Conservation (phyloP, 2,329 filamentous ascomycete genomes). For the Magnaporthiopsis rhizophila region DNA sequence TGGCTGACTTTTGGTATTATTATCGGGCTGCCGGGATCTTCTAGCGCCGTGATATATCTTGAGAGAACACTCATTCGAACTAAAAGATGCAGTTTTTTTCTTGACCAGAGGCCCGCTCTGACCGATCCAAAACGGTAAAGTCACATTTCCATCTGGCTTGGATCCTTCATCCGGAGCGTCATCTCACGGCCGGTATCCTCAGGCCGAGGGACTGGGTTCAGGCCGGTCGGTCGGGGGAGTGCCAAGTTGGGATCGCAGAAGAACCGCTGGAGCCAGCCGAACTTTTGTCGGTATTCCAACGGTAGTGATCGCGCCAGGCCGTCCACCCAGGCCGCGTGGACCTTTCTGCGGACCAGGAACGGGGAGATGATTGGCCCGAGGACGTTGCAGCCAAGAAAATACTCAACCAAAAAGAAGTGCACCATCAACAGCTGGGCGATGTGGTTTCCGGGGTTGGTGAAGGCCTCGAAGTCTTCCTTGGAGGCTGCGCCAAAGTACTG, state of each 20-base stretch:
- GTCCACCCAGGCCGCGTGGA: not conserved
- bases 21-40: not conserved
- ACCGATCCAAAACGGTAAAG: not conserved
- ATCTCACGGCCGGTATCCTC: not conserved
- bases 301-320: not conserved
- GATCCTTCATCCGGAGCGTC: not conserved
- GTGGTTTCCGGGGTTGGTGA: slow-evolving; percentile 23
- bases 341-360: not conserved
- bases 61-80: not conserved
- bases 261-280: not conserved
- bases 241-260: not conserved
- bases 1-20: no score
- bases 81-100: not conserved
- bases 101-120: not conserved
- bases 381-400: not conserved
- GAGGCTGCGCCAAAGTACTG: slow-evolving; percentile 19
- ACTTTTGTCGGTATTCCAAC: not conserved
- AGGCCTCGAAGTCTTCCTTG: slow-evolving; percentile 23
- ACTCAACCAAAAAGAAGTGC: slow-evolving; percentile 24
- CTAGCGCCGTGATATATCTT: not conserved
- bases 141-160: not conserved
- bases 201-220: no score
- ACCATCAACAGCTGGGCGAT: slow-evolving; percentile 27
- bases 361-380: not conserved
- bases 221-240: no score